Base-by-base conservation (phyloP, 495 filamentous ascomycete genomes). In the Aspergillus nidulans region DNA sequence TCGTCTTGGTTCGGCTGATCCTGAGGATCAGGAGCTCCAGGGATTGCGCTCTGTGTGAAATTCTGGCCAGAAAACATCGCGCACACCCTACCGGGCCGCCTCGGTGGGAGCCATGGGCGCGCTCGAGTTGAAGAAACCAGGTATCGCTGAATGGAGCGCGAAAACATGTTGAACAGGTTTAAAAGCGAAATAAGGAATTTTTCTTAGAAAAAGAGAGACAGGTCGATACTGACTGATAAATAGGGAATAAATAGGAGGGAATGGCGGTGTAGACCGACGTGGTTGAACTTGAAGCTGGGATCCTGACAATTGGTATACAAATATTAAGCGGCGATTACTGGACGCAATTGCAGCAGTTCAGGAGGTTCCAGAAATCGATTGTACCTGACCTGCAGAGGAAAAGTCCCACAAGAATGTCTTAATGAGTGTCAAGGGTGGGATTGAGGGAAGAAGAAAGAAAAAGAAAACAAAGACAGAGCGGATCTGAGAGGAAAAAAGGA, bases 1-100 rank as follows among this genome's bases (percentile, higher is more conserved):
- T 73, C 67, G 28, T 72, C 69, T 40, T 54, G 51, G 38, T 66
- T 57, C 61, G 66, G 60, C 44, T 74, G 73, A 25, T 72, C 66
- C 1, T 69, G 59, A 21, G 68, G 63, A 42, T 71, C 66, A 2
- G 71, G 69, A 2, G 44, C 60, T 24, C 56, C 56, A 30, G 66
- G 61, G 18, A 63, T 55, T 6, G 61, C 56, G 10, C 55, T 63
- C 51, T 68, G 65, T 6, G 73, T 68, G 46, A 71, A 71, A 36
- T 65, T 64, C 12, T 69, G 66, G 34, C 56, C 63, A 24, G 51
- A 40, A 18, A 52, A 56, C 40, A 50, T 54, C 40, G 38, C 46
- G 1, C 44, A 15, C 12, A 49, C 21, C 6, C 54, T 52, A 39
- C 41, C 49, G 18, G 52, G 32, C 28, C 23, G 45, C 19, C 56